Evolutionary conservation across 176 grass and related monocot genomes (phyloP), one percentile per base, ranked within the genome.

Genomic region (sorghum (Sorghum bicolor)): DNA sequence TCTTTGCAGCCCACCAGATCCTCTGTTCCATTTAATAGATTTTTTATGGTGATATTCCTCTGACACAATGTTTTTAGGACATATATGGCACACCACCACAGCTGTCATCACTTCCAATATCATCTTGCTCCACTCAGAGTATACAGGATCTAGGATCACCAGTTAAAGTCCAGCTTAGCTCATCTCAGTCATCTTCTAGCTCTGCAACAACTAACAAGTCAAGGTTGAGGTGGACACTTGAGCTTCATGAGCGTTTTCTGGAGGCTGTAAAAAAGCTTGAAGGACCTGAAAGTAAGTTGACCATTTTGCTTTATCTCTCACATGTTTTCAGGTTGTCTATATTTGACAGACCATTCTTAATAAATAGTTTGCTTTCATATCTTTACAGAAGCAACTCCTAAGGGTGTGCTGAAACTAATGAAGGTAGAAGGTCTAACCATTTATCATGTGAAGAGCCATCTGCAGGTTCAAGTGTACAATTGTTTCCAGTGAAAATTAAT

Each of bases 401-500:
- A 99, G 74, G 96, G 93, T 68, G 91, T 99, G 2, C 85, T 95
- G 53, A 99, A 96, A 80, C 89, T 99, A 66, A 99, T 99, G 96
- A 96, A 96, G 71, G 93, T 99, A 75, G 91, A 96, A 66, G 93
- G 91, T 66, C 81, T 99, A 61, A 99, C 96, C 8, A 96, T 99
- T 32, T 99, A 91, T 70, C 96, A 99, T 86, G 96, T 99, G 85
- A 99, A 99, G 91, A 96, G 93, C 82, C 96, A 99, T 69, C 90
- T 99, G 44, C 96, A 98, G 96, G 96, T 98, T 76, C 37, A 12
- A 36, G 2, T 85, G 10, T n/a, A 58, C 6, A 10, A 32, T 26
- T 19, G 1, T 31, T 6, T 32, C 1, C 10, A 58, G 36, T 62
- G 17, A 45, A 78, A n/a, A 68, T 14, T 9, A 68, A 68, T 28